A percentile compares a stretch with the other conserved stretches of the same genome.
Evolutionary conservation across 2,329 filamentous ascomycete species (phyloP).

Genomic region (Bertia moriformis): DNA sequence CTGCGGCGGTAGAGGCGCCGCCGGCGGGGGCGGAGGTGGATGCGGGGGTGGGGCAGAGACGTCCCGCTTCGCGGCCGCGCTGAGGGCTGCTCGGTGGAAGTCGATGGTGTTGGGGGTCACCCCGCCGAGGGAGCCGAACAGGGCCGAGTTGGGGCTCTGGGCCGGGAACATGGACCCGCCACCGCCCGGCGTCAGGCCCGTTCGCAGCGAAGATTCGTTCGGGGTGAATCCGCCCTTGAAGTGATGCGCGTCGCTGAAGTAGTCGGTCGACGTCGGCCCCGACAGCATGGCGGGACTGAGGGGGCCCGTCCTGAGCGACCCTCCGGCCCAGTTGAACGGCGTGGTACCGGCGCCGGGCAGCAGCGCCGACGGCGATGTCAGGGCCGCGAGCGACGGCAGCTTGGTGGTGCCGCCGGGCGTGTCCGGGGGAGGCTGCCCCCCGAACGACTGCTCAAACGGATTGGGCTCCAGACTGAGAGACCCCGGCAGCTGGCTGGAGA

Average conservation of each 20-base stretch:
- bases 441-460: conserved; percentile 92
- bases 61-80: conserved; percentile 52
- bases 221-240: conserved; percentile 80
- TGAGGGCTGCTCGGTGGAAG: conserved; percentile 85
- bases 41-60: conserved; percentile 15
- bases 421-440: conserved; percentile 44
- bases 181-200: conserved; percentile 82
- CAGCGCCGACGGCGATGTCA: conserved; percentile 79
- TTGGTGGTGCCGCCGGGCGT: conserved; percentile 64
- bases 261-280: conserved; percentile 64
- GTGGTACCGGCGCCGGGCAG: conserved; percentile 60
- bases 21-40: conserved; percentile 20
- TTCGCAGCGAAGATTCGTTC: conserved; percentile 86
- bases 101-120: conserved; percentile 83
- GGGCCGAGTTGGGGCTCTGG: conserved; percentile 73
- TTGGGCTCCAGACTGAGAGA: conserved; percentile 73
- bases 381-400: conserved; percentile 73
- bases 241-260: conserved; percentile 69
- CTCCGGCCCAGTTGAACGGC: conserved; percentile 64
- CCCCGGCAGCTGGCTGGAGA: conserved; percentile 40
- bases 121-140: conserved; percentile 66
- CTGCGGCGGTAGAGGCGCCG: conserved; percentile 11
- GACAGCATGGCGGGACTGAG: conserved; percentile 95
- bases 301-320: conserved; percentile 79
- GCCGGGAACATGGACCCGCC: conserved; percentile 95